Conservation (phyloP, 2,329 filamentous ascomycete genomes). For the Diaporthe destruens region DNA sequence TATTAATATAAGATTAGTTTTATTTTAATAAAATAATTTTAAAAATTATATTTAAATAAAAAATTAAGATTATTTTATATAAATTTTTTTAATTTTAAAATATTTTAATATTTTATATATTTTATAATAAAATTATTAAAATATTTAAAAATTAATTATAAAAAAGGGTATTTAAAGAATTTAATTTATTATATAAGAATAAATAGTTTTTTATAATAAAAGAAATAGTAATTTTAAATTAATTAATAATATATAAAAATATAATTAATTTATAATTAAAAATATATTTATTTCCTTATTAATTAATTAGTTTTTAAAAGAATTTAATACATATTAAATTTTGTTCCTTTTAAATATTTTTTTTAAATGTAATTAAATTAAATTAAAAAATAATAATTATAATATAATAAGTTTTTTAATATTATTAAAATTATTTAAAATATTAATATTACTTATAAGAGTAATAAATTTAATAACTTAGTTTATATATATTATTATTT, state of each 20-base stretch:
- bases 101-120: background rate
- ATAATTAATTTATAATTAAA: constrained; percentile 2
- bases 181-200: background rate
- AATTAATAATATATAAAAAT: background rate
- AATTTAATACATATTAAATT: background rate
- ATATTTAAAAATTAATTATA: background rate
- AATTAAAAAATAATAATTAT: background rate
- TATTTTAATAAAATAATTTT: background rate
- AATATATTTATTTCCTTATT: background rate
- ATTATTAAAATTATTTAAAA: background rate
- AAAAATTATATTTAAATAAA: background rate
- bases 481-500: background rate
- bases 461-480: background rate
- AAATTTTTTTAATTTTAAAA: background rate
- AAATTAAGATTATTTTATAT: background rate
- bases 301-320: background rate
- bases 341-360: background rate
- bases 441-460: no score
- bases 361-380: background rate
- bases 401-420: background rate
- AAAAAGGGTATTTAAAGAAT: background rate
- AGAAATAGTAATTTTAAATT: background rate
- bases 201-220: background rate
- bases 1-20: background rate
- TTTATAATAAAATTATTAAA: background rate